A percentile compares a stretch with the other conserved stretches of the same genome.
Conservation (phyloP, 805 yeast species). For the Nakazawaea wyomingensis region DNA sequence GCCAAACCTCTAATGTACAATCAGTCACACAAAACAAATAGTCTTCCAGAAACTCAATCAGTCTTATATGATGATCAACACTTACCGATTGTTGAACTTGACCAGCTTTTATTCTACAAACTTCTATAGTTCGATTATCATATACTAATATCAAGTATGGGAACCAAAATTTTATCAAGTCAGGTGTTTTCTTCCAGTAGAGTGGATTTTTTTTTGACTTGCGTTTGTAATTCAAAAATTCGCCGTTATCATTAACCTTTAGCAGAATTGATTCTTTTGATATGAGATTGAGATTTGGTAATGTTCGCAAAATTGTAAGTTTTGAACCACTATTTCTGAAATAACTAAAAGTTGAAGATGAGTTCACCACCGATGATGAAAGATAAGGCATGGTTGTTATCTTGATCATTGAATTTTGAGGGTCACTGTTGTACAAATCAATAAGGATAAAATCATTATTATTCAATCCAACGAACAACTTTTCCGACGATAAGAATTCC, state of each 20-base stretch:
- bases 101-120: constrained; percentile 33
- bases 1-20: constrained; percentile 22
- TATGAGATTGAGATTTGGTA: constrained; percentile 8
- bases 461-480: constrained; percentile 18
- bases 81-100: constrained; percentile 27
- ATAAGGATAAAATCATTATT: constrained; percentile 20
- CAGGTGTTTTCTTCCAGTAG: constrained; percentile 23
- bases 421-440: constrained; percentile 11
- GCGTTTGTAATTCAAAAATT: constrained; percentile 6
- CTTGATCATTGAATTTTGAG: constrained; percentile 1
- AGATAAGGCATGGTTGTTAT: constrained; percentile 9
- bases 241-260: constrained; percentile 8
- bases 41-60: constrained; percentile 21
- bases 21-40: constrained; percentile 25
- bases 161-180: constrained; percentile 27
- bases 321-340: constrained; percentile 13
- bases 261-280: constrained; percentile 12
- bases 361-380: constrained; percentile 9
- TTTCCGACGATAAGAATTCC: constrained; percentile 21
- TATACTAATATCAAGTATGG: constrained; percentile 34
- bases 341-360: constrained; percentile 12
- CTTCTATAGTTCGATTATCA: constrained; percentile 26
- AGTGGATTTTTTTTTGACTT: constrained; percentile 11
- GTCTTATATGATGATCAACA: constrained; percentile 10
- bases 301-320: constrained; percentile 6